Evolutionary conservation across 106 monocot genomes (phyloP).

Genomic region (Agapanthus africanus): DNA sequence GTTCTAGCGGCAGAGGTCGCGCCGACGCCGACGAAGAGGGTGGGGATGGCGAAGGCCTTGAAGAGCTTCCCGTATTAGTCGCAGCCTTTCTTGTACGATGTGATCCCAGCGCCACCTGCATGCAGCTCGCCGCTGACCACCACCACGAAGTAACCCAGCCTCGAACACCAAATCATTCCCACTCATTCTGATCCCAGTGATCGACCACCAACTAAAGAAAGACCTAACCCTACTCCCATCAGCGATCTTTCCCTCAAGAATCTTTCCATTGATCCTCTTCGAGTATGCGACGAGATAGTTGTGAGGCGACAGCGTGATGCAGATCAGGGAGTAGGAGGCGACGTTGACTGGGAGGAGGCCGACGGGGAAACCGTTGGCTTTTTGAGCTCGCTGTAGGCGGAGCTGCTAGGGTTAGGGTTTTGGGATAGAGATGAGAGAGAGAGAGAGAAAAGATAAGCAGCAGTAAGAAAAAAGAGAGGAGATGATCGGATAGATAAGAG

Average conservation of each 20-base stretch:
- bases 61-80: no score
- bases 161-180: conserved; percentile 68
- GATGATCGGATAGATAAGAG: no score
- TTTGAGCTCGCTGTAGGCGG: conserved; percentile 50
- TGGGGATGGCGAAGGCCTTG: no score
- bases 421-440: conserved; percentile 21
- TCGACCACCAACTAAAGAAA: conserved; percentile 80
- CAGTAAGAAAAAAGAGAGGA: conserved; percentile 11
- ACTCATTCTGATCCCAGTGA: conserved; percentile 39
- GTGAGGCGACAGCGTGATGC: conserved; percentile 48
- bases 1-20: no score
- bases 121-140: no score
- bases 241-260: conserved; percentile 34
- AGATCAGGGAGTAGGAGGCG: conserved; percentile 35
- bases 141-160: conserved; percentile 49
- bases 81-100: no score
- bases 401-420: conserved; percentile 11
- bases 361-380: conserved; percentile 43
- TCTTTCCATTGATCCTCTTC: conserved; percentile 35
- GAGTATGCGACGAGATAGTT: conserved; percentile 61
- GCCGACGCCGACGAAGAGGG: no score
- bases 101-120: no score
- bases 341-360: no score
- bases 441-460: no score
- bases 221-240: conserved; percentile 60